Base-by-base conservation (phyloP, 1,284 basidiomycete species). In the Leucoagaricus sp. region DNA sequence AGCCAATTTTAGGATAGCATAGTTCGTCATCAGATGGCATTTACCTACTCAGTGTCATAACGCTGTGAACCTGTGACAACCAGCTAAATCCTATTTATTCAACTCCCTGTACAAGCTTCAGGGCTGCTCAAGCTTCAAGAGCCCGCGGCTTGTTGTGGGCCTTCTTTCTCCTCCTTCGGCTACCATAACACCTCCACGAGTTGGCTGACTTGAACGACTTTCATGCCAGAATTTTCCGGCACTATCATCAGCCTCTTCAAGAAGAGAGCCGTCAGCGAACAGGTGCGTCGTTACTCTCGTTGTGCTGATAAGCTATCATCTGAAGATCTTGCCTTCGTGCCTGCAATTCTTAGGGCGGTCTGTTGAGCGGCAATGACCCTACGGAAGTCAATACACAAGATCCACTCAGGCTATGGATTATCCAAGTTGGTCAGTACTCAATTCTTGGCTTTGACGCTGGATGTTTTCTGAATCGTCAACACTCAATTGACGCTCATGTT, bases 331-430 rank as follows among this genome's bases (percentile, higher is more conserved):
- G 10, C 34, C 25, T 26, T 31, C 55, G 40, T 36, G 52, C 6
- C 2, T 36, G 15, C 17, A 15, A 4, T 28, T 46, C 38, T 28
- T 59, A 90, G 86, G 87, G 86, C 19, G 89, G 88, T n/a, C 69
- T 93, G 50, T 69, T 94, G 44, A 85, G 76, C 40, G 87, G 88
- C 10, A 79, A 85, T 60, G 85, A 94, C 65, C 93, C 93, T 0
- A 78, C 87, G 1, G 67, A 69, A 1, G 84, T 85, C 74, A 85
- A 89, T 61, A 49, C 77, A 0, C 55, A 71, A 0, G 89, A 95
- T 72, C 94, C 95, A 5, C 74, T 97, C 60, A 84, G 91, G 19
- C 72, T 96, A 68, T 97, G 94, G 89, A 91, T 95, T 67, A 86
- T 97, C 55, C 94, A 95, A 81, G 79, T 93, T 47, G 86, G 90